These are phyloP conservation scores for Tylopilus sp. DNA, from an alignment of 1,284 basidiomycete species.

Conservation along the genomic window DNA sequence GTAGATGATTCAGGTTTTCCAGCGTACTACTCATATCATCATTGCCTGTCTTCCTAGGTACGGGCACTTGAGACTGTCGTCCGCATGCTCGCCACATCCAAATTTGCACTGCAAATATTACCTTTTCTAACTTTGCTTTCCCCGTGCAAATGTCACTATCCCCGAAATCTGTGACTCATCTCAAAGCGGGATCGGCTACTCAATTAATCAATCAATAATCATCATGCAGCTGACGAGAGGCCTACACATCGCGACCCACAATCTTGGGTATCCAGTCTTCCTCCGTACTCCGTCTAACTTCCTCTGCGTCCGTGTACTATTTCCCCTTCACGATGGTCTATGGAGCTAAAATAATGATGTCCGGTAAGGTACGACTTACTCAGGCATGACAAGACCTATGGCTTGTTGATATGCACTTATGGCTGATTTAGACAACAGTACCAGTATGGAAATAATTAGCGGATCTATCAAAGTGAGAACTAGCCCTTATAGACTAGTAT, in stretches of 20 bases:
- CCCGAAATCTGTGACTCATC: conserved; percentile 37
- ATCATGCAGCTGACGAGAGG: not conserved
- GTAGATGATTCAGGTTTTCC: too few relatives aligned
- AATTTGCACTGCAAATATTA: too few relatives aligned
- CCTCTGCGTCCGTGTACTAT: conserved; percentile 57
- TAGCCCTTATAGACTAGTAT: too few relatives aligned
- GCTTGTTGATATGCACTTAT: too few relatives aligned
- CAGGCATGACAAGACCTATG: conserved; percentile 24
- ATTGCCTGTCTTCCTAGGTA: too few relatives aligned
- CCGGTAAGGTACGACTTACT: conserved; percentile 36
- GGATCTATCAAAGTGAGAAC: too few relatives aligned
- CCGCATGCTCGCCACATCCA: too few relatives aligned
- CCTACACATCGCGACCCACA: conserved; percentile 50
- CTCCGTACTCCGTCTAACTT: conserved; percentile 54
- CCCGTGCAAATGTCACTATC: conserved; percentile 19
- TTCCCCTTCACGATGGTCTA: conserved; percentile 36
- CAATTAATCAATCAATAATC: not conserved
- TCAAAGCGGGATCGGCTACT: conserved; percentile 38
- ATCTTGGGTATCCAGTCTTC: conserved; percentile 37
- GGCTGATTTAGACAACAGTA: too few relatives aligned
- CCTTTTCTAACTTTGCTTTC: too few relatives aligned
- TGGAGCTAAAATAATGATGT: not conserved
- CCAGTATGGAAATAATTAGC: too few relatives aligned
- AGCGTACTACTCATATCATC: too few relatives aligned
- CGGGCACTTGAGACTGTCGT: too few relatives aligned